phyloP scores from a whole-genome alignment of 2,329 filamentous ascomycete species.

The Fonsecaea pugnacius region DNA sequence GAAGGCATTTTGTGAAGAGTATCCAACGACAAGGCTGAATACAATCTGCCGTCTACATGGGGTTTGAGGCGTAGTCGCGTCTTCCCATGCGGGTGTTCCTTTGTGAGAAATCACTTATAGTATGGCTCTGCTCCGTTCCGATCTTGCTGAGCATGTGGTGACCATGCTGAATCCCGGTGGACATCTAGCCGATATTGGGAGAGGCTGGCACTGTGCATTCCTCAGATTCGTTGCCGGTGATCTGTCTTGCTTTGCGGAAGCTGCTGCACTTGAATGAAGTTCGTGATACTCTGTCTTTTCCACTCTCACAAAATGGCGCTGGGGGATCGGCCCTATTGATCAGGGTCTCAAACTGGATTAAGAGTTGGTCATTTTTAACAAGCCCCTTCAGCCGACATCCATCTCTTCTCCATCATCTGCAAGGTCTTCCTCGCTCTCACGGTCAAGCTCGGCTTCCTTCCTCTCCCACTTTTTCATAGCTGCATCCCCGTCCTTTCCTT shows the following conservation, averaged over 20 bases:
- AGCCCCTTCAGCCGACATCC: constrained; percentile 21
- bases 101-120: no score
- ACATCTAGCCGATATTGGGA: no score
- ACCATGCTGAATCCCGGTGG: no score
- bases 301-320: background rate
- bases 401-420: constrained; percentile 24
- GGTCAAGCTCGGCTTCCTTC: constrained; percentile 21
- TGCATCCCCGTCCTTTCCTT: constrained; percentile 47
- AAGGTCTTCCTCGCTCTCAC: constrained; percentile 26
- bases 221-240: no score
- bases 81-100: no score
- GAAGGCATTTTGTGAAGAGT: no score
- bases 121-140: no score
- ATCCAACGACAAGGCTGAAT: no score
- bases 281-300: background rate
- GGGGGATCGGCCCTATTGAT: background rate
- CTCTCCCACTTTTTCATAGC: constrained; percentile 42
- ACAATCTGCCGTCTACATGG: no score
- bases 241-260: background rate
- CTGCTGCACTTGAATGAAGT: background rate
- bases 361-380: background rate
- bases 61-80: no score
- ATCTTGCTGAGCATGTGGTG: no score
- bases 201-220: no score
- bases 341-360: background rate